Evolutionary conservation across 2,329 filamentous ascomycete genomes (phyloP).

Genomic region (Fusarium stilboides): DNA sequence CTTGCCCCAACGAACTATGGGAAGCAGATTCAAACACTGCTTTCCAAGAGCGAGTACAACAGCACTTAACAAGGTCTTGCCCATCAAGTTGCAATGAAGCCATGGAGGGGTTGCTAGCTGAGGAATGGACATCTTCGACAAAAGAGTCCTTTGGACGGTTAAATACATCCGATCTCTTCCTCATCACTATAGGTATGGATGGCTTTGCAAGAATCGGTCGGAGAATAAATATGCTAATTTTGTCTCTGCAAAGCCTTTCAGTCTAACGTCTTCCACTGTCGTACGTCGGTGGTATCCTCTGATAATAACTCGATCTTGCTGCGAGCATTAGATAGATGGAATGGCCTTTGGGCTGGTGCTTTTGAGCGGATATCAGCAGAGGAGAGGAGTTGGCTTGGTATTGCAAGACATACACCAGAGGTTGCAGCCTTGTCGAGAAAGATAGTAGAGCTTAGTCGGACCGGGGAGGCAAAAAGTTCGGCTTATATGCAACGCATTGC

Average conservation of each 20-base stretch:
- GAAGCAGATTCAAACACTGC: constrained; percentile 10
- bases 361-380: not conserved
- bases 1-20: constrained; percentile 30
- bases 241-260: constrained; percentile 7
- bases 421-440: constrained; percentile 9
- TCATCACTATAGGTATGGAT: constrained; percentile 1
- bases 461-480: not conserved
- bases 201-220: fast-evolving
- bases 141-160: constrained; percentile 4
- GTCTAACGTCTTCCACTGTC: constrained; percentile 24
- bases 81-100: not conserved
- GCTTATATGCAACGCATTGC: constrained; percentile 16
- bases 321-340: constrained; percentile 32
- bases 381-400: constrained; percentile 25
- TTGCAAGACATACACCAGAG: constrained; percentile 26
- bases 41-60: not conserved
- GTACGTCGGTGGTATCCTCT: constrained; percentile 2
- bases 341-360: constrained; percentile 15
- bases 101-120: constrained; percentile 15
- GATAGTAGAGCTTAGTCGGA: constrained; percentile 10
- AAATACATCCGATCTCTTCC: constrained; percentile 9
- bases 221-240: not conserved
- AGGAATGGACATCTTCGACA: constrained; percentile 2
- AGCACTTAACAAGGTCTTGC: not conserved
- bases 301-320: not conserved